Evolutionary conservation across 2,329 filamentous ascomycete genomes (phyloP).

Genomic region (Trichophyton rubrum): DNA sequence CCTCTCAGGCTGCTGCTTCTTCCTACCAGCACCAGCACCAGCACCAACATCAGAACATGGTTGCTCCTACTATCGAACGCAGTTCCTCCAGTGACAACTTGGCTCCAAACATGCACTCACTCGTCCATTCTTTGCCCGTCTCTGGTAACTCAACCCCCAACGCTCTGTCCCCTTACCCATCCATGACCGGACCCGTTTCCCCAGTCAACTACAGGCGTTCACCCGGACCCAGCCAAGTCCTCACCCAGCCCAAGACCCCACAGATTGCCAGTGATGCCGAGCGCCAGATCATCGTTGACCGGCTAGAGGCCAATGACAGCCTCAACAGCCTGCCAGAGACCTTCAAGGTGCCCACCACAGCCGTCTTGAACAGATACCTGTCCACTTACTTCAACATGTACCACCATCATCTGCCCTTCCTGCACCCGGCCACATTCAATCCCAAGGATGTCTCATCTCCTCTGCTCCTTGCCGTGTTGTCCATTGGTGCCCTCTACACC

Average conservation of each 20-base stretch:
- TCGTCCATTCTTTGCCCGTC: constrained; percentile 58
- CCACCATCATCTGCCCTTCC: constrained; percentile 89
- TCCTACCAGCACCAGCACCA: constrained; percentile 42
- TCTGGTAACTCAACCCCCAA: constrained; percentile 58
- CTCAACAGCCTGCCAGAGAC: constrained; percentile 75
- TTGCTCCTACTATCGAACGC: constrained; percentile 58
- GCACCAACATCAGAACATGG: constrained; percentile 48
- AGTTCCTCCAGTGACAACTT: constrained; percentile 48
- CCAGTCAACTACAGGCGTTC: constrained; percentile 58
- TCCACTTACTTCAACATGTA: constrained; percentile 95
- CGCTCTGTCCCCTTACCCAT: constrained; percentile 59
- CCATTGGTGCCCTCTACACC: constrained; percentile 89
- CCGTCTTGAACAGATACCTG: constrained; percentile 78
- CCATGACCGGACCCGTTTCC: constrained; percentile 54
- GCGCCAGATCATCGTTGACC: constrained; percentile 70
- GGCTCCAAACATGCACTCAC: constrained; percentile 55
- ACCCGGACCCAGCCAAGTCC: constrained; percentile 53
- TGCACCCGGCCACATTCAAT: constrained; percentile 84
- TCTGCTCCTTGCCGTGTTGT: constrained; percentile 76
- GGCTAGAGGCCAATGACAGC: constrained; percentile 67
- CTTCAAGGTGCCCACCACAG: constrained; percentile 72
- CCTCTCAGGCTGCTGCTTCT: constrained; percentile 35
- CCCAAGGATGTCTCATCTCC: constrained; percentile 69
- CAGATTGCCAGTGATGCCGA: constrained; percentile 77
- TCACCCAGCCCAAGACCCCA: constrained; percentile 58